Percentiles rank a stretch among this genome's conserved stretches.
These are phyloP conservation scores for Tricholoma terreum DNA, from an alignment of 768 basidiomycete genomes.

Conservation along the genomic window DNA sequence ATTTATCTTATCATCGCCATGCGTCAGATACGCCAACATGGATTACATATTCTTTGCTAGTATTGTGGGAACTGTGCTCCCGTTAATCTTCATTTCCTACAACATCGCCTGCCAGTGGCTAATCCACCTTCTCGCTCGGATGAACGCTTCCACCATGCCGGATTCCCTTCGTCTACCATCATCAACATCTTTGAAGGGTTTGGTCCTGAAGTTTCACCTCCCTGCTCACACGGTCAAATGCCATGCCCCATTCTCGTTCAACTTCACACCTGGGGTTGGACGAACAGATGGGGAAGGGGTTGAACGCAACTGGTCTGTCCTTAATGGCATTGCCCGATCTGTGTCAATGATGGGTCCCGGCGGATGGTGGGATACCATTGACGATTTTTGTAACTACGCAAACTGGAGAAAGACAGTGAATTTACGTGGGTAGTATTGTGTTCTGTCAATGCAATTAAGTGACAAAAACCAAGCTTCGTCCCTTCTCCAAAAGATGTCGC, in stretches of 20 bases:
- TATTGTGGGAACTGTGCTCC: conserved; percentile 2
- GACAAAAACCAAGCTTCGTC: no score
- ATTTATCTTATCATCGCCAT: not conserved
- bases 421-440: not conserved
- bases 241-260: conserved; percentile 20
- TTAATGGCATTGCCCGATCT: conserved; percentile 15
- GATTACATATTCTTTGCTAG: conserved; percentile 23
- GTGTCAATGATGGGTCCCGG: conserved; percentile 22
- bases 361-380: conserved; percentile 18
- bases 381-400: conserved; percentile 16
- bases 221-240: conserved; percentile 20
- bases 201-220: conserved; percentile 30
- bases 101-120: conserved; percentile 29
- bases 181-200: not conserved
- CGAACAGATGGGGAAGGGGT: conserved; percentile 14
- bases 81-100: conserved; percentile 15
- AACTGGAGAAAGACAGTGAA: conserved; percentile 21
- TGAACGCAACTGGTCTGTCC: conserved; percentile 21
- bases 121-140: conserved; percentile 13
- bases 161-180: not conserved
- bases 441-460: no score
- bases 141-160: not conserved
- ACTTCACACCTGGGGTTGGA: conserved; percentile 17
- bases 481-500: no score
- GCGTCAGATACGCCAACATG: conserved; percentile 13